phyloP scores from a whole-genome alignment of 805 yeast species.

The Candida pseudofarinosa region DNA sequence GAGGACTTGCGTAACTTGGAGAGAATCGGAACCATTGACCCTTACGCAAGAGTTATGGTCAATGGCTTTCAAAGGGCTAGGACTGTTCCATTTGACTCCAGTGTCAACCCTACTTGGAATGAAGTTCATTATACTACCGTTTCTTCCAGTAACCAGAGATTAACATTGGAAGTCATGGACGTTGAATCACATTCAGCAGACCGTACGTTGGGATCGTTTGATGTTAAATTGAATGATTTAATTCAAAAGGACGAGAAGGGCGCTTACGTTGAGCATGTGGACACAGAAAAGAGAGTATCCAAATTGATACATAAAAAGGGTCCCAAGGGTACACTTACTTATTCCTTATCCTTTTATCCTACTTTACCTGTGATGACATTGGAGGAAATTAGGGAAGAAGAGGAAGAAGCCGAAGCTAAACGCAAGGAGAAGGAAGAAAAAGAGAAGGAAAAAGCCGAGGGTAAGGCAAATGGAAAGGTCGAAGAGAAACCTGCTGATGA shows the following conservation, averaged over 20 bases:
- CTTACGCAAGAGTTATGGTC: conserved; percentile 75
- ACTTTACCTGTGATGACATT: conserved; percentile 72
- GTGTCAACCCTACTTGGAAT: conserved; percentile 80
- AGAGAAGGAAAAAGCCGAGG: conserved; percentile 8
- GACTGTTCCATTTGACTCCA: conserved; percentile 63
- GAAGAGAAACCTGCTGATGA: conserved; percentile 26
- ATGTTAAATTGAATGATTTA: conserved; percentile 61
- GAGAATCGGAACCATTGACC: conserved; percentile 86
- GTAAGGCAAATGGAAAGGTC: conserved; percentile 5
- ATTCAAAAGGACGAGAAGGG: conserved; percentile 67
- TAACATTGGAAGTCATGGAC: conserved; percentile 90
- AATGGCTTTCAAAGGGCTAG: conserved; percentile 76
- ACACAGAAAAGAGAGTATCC: conserved; percentile 53
- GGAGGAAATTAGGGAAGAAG: conserved; percentile 62
- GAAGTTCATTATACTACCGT: conserved; percentile 79
- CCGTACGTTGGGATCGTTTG: conserved; percentile 81
- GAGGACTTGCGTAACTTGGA: conserved; percentile 78
- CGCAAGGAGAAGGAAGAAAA: conserved; percentile 33
- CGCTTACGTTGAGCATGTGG: conserved; percentile 52
- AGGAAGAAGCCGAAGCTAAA: conserved; percentile 32
- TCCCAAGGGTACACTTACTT: conserved; percentile 77
- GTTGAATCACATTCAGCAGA: conserved; percentile 75
- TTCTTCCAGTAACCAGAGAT: conserved; percentile 74
- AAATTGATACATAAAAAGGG: conserved; percentile 70
- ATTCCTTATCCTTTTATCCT: conserved; percentile 80